Evolutionary conservation across 352 stramenopile species (phyloP), one percentile per base, ranked within the genome.

Genomic region (Pythium sukuiense): DNA sequence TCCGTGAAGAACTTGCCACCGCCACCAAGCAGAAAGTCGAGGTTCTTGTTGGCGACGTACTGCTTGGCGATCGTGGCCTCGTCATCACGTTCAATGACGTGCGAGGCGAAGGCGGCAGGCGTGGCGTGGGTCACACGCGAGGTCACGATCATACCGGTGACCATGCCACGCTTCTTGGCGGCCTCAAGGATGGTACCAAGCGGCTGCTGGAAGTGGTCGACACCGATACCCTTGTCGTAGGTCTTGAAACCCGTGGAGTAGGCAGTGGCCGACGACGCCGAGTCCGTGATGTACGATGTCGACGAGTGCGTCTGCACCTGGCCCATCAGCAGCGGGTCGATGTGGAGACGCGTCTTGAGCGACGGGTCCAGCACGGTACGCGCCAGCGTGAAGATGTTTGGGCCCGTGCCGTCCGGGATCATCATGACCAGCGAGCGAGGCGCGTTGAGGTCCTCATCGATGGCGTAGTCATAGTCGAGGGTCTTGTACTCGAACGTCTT

Each of bases 161-260:
- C 72, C 77, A 90, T 88, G 12, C 76, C 77, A 18, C 81, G 79
- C 32, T 80, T 70, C 64, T 90, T 87, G 48, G 77, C 79, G 2
- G 79, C 81, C 55, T 88, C 81, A 4, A 89, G 62, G n/a, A 89
- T 79, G 12, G 81, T 89, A 41, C 77, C 81, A 7, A 89, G 48
- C 13, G 81, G 79, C 52, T 87, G 69, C 63, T 84, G 63, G 50
- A 73, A 81, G 58, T 80, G 73, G 69, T 89, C 81, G 30, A 88
- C 74, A 62, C 73, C 76, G 32, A 89, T 89, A 4, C 69, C 81
- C 4, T 66, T 71, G 29, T 89, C 76, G 63, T 87, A 88, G 14
- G 79, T 90, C 74, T 90, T 88, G 78, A 77, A 88, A 16, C 77
- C 77, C 0, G 79, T 86, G 27, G 81, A 63, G 63, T 90, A 88